A percentile compares a stretch with the other conserved stretches of the same genome.
These are phyloP conservation scores for Aphanomyces cochlioides DNA, from an alignment of 352 stramenopile genomes.

Conservation along the genomic window DNA sequence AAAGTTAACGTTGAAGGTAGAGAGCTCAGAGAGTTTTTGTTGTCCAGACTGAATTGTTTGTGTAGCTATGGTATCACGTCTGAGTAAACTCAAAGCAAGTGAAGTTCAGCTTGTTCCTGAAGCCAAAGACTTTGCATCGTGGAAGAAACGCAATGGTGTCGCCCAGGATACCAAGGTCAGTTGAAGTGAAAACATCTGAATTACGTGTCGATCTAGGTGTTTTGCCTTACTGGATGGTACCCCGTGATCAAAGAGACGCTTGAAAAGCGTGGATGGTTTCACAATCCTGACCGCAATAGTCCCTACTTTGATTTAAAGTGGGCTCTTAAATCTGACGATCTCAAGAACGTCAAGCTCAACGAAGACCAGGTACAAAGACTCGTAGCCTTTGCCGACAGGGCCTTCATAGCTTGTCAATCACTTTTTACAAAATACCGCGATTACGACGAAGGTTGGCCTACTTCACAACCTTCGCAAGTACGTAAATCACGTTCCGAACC, in stretches of 20 bases:
- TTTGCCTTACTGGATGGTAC: constrained; percentile 90
- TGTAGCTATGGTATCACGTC: constrained; percentile 67
- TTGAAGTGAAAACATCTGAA: background rate
- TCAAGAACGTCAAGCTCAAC: constrained; percentile 72
- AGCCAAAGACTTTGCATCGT: constrained; percentile 80
- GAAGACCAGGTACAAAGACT: constrained; percentile 18
- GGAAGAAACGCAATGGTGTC: constrained; percentile 86
- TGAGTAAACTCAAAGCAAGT: constrained; percentile 69
- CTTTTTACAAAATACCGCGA: constrained; percentile 87
- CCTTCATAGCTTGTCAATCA: constrained; percentile 85
- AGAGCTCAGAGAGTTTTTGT: too few relatives aligned
- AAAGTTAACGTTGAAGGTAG: constrained; percentile 38
- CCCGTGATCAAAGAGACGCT: constrained; percentile 87
- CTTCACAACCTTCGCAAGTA: constrained; percentile 74
- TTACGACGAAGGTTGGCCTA: constrained; percentile 90
- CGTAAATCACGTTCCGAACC: background rate
- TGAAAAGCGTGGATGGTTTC: constrained; percentile 84
- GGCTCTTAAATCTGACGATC: constrained; percentile 85
- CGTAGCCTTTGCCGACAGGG: background rate
- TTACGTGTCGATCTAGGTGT: constrained; percentile 45
- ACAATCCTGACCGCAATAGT: constrained; percentile 75
- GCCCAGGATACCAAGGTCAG: constrained; percentile 49
- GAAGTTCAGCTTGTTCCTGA: constrained; percentile 50
- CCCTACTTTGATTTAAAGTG: constrained; percentile 91
- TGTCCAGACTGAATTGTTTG: too few relatives aligned